Evolutionary conservation across 805 yeast species (phyloP).

Genomic region (Saturnispora besseyi): DNA sequence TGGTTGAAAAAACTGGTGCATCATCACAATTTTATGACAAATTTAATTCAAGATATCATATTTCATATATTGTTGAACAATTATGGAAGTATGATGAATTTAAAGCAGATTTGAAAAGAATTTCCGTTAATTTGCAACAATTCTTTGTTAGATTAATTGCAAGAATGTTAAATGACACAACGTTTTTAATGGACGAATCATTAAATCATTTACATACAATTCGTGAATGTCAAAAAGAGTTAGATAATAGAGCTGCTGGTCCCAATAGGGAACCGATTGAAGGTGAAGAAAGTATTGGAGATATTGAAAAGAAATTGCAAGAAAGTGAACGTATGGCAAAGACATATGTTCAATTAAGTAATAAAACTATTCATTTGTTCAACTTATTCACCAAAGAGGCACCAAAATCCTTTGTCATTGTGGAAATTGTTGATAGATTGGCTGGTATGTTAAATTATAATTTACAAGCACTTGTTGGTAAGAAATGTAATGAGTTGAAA

Average conservation of each 20-base stretch:
- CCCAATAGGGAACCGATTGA: slow-evolving; percentile 24
- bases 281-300: slow-evolving; percentile 50
- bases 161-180: slow-evolving; percentile 88
- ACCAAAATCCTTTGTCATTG: slow-evolving; percentile 75
- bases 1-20: slow-evolving; percentile 93
- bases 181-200: slow-evolving; percentile 86
- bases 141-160: slow-evolving; percentile 92
- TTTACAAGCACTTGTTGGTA: slow-evolving; percentile 88
- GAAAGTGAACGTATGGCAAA: slow-evolving; percentile 69
- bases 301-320: slow-evolving; percentile 45
- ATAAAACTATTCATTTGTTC: slow-evolving; percentile 72
- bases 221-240: slow-evolving; percentile 63
- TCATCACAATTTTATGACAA: slow-evolving; percentile 93
- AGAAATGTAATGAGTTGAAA: slow-evolving; percentile 80
- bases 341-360: slow-evolving; percentile 73
- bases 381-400: slow-evolving; percentile 77
- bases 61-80: slow-evolving; percentile 72
- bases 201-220: slow-evolving; percentile 69
- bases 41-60: slow-evolving; percentile 81
- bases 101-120: slow-evolving; percentile 56
- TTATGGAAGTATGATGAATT: slow-evolving; percentile 72
- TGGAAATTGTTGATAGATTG: slow-evolving; percentile 86
- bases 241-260: slow-evolving; percentile 33
- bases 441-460: slow-evolving; percentile 96
- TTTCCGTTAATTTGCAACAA: slow-evolving; percentile 60